Base-by-base conservation (phyloP, 2,329 filamentous ascomycete genomes). In the Drechslerella dactyloides region DNA sequence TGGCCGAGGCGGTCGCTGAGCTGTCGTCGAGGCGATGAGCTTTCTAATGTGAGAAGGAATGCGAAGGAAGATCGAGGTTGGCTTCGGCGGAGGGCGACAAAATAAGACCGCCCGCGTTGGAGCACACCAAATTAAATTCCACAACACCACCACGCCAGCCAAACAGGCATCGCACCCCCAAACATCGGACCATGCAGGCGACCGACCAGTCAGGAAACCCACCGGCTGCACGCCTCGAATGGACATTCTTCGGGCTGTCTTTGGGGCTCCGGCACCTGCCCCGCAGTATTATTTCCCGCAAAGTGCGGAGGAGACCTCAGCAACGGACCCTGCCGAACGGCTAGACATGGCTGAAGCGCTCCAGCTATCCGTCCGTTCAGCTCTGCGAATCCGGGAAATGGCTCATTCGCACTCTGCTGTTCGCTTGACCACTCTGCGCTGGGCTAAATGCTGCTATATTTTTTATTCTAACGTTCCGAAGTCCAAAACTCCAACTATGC, bases 11-110 rank as follows among this genome's bases (percentile, higher is more conserved):
- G 35, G 40, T n/a, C n/a, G 35, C 44, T 55, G 51, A 23, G 65
- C 50, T 59, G 60, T 48, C 35, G 61, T 60, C 15, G 59, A 35
- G 44, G 35, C 52, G 59, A 19, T 73, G 69, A 35, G 63, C 10
- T 57, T 68, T 69, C 57, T 57, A 55, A 51, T 52, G 35, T 42
- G 61, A 63, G 54, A 64, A 19, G 57, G 27, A 55, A 57, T 21
- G 44, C 33, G 55, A 74, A 35, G 66, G 63, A 65, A 53, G 65
- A 63, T 54, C 30, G 52, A 21, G 4, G 40, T 17, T 48, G 15
- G 44, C 44, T 8, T 21, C 19, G 44, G 44, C n/a, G 44, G 44
- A 48, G 21, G 19, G 44, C 17, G 19, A 17, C 11, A 4, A 48
- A 19, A 21, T 42, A 15, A 3, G 5, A 15, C 13, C n/a, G 37